Base-by-base conservation (phyloP, 2,329 filamentous ascomycete genomes). In the Fusarium pseudonygamai region DNA sequence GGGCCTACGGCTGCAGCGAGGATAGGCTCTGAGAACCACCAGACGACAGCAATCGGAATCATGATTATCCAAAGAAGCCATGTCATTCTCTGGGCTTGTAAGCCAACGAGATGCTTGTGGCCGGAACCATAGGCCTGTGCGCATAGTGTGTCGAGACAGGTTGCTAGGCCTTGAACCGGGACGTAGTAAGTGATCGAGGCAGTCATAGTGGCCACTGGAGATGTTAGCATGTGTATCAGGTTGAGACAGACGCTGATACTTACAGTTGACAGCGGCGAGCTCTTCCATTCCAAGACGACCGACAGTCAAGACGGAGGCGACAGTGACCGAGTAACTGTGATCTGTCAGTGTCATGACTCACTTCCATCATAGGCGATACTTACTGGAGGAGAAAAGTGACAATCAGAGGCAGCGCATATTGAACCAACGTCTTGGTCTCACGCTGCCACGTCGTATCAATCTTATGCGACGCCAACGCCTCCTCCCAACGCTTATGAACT, bases 41-140 rank as follows among this genome's bases (percentile, higher is more conserved):
- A 96, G 37, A 94, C 81, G 1, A 91, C 78, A 4, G 87, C 88
- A 69, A 96, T 92, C 0, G 93, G 93, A 22, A 94, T 86, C 11
- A 91, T 92, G 66, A 94, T 87, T 2, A 87, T 77, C 86, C 92
- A 91, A 2, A 95, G 86, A 72, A 96, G 93, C 78, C 87, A 92
- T 3, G 93, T 85, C 93, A 95, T 95, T 56, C 93, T 87, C 79
- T 96, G 93, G 64, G 93, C 87, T 73, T 96, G 92, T n/a, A 96
- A 82, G 1, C 93, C 93, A 0, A 98, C 95, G 3, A 98, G 88
- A 74, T 94, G 92, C 75, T 92, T 96, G 78, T 92, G 92, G 0
- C 95, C 95, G 0, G 93, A 96, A 2, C 95, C 95, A 79, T 96
- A 98, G 0, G 95, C 95, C 81, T 98, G 95, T 0, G 95, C 90